Percentiles rank a stretch among this genome's conserved stretches.
Evolutionary conservation across 1,284 basidiomycete species (phyloP).

Genomic region (Naganishia cerealis): DNA sequence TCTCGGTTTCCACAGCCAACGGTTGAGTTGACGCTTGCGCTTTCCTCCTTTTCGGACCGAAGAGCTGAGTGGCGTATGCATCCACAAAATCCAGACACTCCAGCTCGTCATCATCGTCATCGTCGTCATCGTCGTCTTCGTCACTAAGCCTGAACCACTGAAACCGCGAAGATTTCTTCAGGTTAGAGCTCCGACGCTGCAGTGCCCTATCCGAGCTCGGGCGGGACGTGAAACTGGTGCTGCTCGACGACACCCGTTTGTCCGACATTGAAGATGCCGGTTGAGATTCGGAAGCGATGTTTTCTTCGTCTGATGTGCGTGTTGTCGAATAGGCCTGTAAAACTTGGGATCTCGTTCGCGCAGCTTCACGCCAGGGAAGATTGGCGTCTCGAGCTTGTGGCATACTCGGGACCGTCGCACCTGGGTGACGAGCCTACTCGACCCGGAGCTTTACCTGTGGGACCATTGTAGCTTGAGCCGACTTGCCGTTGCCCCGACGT

Average conservation of each 20-base stretch:
- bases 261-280: background rate
- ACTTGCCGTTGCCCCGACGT: background rate
- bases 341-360: background rate
- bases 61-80: background rate
- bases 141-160: constrained; percentile 8
- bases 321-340: background rate
- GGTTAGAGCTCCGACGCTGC: background rate
- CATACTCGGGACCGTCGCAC: background rate
- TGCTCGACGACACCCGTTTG: background rate
- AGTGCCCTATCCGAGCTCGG: background rate
- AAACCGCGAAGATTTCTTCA: constrained; percentile 6
- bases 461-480: background rate
- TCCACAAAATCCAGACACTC: background rate
- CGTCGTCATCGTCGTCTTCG: constrained; percentile 7
- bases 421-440: background rate
- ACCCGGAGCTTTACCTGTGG: background rate
- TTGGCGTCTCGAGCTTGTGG: constrained; percentile 16
- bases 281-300: constrained; percentile 2
- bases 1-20: background rate
- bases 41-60: constrained; percentile 2
- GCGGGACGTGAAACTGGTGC: background rate
- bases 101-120: background rate
- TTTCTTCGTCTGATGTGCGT: background rate
- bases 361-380: background rate
- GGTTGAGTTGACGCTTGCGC: constrained; percentile 1